phyloP scores from a whole-genome alignment of 2,329 filamentous ascomycete species.

The Fusarium metavorans region DNA sequence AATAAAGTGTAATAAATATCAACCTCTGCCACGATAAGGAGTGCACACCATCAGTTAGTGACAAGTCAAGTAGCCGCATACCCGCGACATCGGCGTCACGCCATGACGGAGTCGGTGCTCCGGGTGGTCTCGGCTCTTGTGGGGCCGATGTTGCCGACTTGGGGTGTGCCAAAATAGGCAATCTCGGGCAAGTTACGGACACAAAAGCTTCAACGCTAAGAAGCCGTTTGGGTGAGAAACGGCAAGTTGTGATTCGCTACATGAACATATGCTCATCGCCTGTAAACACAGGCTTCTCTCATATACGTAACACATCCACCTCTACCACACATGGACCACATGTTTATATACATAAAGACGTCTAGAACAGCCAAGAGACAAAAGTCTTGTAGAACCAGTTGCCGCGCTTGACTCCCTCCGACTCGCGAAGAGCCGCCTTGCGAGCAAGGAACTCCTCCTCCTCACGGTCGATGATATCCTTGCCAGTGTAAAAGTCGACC shows the following conservation, averaged over 20 bases:
- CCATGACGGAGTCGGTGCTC: not conserved
- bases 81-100: not conserved
- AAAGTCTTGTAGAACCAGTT: constrained; percentile 54
- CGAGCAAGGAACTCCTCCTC: constrained; percentile 74
- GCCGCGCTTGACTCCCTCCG: constrained; percentile 39
- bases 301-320: constrained; percentile 6
- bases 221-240: not conserved
- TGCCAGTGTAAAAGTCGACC: constrained; percentile 78
- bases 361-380: constrained; percentile 54
- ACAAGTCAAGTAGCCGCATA: not conserved
- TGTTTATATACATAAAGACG: not conserved
- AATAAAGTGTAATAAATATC: not conserved
- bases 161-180: constrained; percentile 1
- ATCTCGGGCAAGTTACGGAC: not conserved
- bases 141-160: not conserved
- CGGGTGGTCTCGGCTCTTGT: not conserved
- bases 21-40: not conserved
- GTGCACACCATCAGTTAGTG: not conserved
- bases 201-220: not conserved
- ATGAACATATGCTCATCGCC: constrained; percentile 26
- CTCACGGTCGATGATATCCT: constrained; percentile 78
- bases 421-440: constrained; percentile 46
- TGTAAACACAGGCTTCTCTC: not conserved
- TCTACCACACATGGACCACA: not conserved
- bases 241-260: not conserved